Evolutionary conservation across 176 grass and related monocot species (phyloP).

Genomic region (Pontederia paniculata): DNA sequence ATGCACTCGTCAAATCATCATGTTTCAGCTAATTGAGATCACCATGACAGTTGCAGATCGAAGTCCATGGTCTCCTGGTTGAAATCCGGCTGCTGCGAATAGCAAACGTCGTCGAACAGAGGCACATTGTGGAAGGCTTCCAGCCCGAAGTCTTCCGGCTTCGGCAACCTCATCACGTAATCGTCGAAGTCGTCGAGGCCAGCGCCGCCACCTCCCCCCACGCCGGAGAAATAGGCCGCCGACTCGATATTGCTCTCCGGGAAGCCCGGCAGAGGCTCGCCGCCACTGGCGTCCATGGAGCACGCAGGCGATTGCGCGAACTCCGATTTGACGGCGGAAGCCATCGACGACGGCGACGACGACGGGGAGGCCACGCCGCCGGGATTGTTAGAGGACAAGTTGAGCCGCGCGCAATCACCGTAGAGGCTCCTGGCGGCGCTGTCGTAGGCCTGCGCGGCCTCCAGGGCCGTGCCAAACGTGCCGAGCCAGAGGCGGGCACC

Average conservation of each 20-base stretch:
- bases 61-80: constrained; percentile 2
- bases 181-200: constrained; percentile 42
- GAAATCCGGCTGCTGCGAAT: constrained; percentile 5
- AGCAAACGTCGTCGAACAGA: constrained; percentile 32
- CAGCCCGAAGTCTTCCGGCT: constrained; percentile 80
- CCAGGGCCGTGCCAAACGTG: constrained; percentile 45
- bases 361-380: too few relatives aligned
- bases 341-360: neutral
- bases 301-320: constrained; percentile 13
- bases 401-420: constrained; percentile 56
- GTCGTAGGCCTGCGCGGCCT: constrained; percentile 59
- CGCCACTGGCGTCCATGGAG: constrained; percentile 18
- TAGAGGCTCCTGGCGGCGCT: constrained; percentile 43
- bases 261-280: neutral
- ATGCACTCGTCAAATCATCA: too few relatives aligned
- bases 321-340: neutral
- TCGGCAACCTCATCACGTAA: constrained; percentile 57
- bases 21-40: too few relatives aligned
- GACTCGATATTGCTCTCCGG: neutral
- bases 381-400: constrained; percentile 19
- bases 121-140: constrained; percentile 67
- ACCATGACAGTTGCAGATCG: constrained; percentile 3
- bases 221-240: neutral
- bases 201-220: neutral
- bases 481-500: constrained; percentile 77